Evolutionary conservation across 305 asterid species (phyloP), one percentile per base, ranked within the genome.

Genomic region (Rubia peregrina): DNA sequence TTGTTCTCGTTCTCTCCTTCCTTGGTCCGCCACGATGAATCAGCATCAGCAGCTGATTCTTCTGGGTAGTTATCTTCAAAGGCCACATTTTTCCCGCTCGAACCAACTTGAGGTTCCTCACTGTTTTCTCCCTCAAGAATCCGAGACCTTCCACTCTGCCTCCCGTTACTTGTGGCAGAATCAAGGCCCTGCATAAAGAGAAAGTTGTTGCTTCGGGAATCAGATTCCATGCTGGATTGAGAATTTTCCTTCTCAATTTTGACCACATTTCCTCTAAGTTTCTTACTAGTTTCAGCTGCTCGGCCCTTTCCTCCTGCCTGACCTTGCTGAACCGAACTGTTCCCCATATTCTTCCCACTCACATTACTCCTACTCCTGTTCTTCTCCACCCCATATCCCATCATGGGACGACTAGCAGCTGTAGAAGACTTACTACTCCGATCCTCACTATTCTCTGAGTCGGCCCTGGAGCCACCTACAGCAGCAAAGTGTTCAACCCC

Each of bases 151-250:
- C 80, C 87, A 73, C 83, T 72, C 70, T 30, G 77, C 65, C 79
- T 78, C 69, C 88, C 87, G 67, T 89, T 89, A 73, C 85, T 87
- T 11, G 76, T 63, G 21, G 67, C 76, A 69, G 75, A 73, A 76
- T 77, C 64, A 73, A 46, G 78, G 48, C 85, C 95, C 87, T 82
- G 90, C 84, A 78, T 56, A 79, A 81, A 85, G 42, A 83, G 76
- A 79, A 86, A 87, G 83, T 83, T 81, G 83, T 83, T 83, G 85
- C 87, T 87, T 79, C 78, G 85, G 74, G 88, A 92, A 90, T 90
- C 96, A 85, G 98, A 92, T 75, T 92, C 95, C 89, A 88, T 61
- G 81, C 96, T 90, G 90, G 96, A 92, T 83, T 83, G 92, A 84
- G 95, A 88, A 84, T 82, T 87, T 82, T 87, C 88, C 85, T 87